phyloP scores from a whole-genome alignment of 345 rosid species.

The Physaria fendleri region DNA sequence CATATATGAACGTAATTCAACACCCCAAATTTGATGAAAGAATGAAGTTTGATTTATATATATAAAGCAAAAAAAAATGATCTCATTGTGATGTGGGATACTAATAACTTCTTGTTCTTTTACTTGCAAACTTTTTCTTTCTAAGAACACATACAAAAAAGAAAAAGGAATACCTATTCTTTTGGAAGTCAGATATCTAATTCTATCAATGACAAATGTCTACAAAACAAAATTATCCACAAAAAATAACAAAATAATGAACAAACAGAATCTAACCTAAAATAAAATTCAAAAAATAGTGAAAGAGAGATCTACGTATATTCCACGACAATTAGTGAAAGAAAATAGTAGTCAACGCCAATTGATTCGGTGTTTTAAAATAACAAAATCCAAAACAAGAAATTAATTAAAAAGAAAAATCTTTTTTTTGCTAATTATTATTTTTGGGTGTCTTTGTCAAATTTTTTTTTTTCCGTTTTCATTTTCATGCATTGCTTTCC shows the following conservation, averaged over 20 bases:
- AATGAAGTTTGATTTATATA: no score
- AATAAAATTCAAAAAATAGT: background rate
- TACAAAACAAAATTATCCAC: background rate
- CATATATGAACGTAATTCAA: no score
- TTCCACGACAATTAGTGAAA: background rate
- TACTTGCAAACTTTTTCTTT: background rate
- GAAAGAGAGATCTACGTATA: conserved; percentile 12
- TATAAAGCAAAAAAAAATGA: no score
- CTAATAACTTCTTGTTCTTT: no score
- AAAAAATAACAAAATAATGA: background rate
- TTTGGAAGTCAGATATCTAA: background rate
- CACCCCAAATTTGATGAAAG: no score
- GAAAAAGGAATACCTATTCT: no score
- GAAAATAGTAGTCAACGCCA: conserved; percentile 27
- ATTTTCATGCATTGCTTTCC: conserved; percentile 26
- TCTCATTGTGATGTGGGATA: no score
- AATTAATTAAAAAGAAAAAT: background rate
- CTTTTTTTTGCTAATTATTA: conserved; percentile 10
- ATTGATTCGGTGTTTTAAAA: conserved; percentile 24
- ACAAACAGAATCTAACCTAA: background rate
- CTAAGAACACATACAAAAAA: background rate
- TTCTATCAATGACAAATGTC: background rate
- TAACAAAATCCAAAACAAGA: conserved; percentile 22
- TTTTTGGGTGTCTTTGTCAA: conserved; percentile 10
- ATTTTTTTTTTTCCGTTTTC: conserved; percentile 19